Evolutionary conservation across 2,329 filamentous ascomycete genomes (phyloP), one percentile per base, ranked within the genome.

Genomic region (Phaeophleospora eucalypticola): DNA sequence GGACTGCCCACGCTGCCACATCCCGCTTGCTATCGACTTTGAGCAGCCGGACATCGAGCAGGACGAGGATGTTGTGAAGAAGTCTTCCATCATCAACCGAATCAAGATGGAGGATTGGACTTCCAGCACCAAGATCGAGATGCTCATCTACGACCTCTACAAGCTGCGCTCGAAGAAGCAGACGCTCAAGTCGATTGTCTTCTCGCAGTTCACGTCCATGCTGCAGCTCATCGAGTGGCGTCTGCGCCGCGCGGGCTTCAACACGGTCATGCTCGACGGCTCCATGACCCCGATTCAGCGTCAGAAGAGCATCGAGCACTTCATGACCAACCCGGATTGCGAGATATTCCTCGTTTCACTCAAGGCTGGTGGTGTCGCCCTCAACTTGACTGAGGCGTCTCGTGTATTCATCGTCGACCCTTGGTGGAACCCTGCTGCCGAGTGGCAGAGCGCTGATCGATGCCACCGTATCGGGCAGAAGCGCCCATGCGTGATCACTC

Each of bases 371-470:
- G 93, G 93, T 63, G 93, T 98, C 0, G 93, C 93, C 1, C 74
- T 98, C 53, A 98, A 98, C 63, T 71, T 98, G 50, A 97, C 91
- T 0, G 93, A 98, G 68, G 93, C 93, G 0, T 95, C 88, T 2
- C 79, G 88, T 40, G 93, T 98, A 8, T 97, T 95, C 68, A 96
- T 97, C 51, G 83, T 97, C 48, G 93, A 98, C 62, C 93, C 93
- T 18, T 97, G 93, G 93, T 98, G 93, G 93, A 97, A 97, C 59
- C 93, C 93, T n/a, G 90, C 90, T n/a, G 91, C 91, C 0, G 93
- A 98, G 71, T 98, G 93, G 93, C 93, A 98, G 70, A 93, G 87
- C 52, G 93, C 93, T 2, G 93, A 98, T 54, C 72, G 74, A 40
- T 76, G 73, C 57, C 93, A 97, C 70, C 89, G 93, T 46, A 98